These are phyloP conservation scores for Chalciporus piperatus DNA, from an alignment of 768 basidiomycete species.

Conservation along the genomic window DNA sequence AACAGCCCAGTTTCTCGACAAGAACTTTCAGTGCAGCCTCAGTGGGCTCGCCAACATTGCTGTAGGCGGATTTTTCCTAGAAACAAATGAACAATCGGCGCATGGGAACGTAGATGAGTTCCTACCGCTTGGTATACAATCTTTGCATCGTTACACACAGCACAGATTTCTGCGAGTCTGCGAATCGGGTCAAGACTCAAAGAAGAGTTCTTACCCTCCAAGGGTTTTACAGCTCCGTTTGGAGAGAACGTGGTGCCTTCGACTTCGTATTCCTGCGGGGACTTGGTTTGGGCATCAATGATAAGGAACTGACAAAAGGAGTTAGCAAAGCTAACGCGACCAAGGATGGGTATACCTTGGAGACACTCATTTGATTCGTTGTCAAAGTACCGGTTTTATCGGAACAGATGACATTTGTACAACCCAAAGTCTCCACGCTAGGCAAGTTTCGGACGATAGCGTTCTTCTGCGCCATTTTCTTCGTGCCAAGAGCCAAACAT, in stretches of 20 bases:
- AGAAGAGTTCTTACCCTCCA: constrained; percentile 62
- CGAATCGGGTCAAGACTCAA: constrained; percentile 68
- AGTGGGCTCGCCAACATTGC: constrained; percentile 92
- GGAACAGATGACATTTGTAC: constrained; percentile 98
- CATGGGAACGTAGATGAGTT: background rate
- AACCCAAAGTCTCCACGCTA: constrained; percentile 95
- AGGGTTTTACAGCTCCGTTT: constrained; percentile 64
- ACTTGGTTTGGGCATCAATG: constrained; percentile 51
- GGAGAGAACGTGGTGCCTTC: constrained; percentile 95
- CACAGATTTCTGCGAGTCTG: constrained; percentile 85
- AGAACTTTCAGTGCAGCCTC: constrained; percentile 96
- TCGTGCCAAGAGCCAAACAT: constrained; percentile 92
- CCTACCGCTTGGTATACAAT: constrained; percentile 79
- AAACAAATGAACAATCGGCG: constrained; percentile 1
- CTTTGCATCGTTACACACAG: constrained; percentile 94
- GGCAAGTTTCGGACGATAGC: constrained; percentile 96
- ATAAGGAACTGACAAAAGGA: constrained; percentile 63
- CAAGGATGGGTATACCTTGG: constrained; percentile 48
- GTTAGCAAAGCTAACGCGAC: constrained; percentile 6
- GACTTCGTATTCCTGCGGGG: constrained; percentile 69
- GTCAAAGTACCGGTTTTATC: constrained; percentile 98
- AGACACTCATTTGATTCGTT: constrained; percentile 97
- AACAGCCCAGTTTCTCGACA: constrained; percentile 88
- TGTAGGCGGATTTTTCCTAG: constrained; percentile 77
- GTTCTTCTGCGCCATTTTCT: constrained; percentile 99